Conservation (phyloP, 1,284 basidiomycete genomes). For the Fomitopsis schrenkii region DNA sequence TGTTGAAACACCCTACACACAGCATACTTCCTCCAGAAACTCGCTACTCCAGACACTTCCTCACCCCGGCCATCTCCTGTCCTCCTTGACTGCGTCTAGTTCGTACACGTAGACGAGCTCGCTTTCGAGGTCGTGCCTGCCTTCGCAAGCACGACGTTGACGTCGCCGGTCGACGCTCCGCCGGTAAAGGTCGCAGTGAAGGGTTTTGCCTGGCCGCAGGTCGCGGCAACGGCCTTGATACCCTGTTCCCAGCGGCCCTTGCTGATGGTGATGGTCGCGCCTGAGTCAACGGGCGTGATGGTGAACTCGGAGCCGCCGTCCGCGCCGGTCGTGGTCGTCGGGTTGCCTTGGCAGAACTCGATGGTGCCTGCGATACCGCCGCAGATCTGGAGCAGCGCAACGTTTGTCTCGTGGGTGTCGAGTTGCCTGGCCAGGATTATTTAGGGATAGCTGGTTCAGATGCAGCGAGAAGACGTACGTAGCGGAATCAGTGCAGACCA, state of each 20-base stretch:
- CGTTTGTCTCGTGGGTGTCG: constrained; percentile 29
- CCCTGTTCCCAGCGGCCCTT: constrained; percentile 35
- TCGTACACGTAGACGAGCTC: background rate
- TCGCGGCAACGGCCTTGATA: constrained; percentile 27
- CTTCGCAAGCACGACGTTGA: constrained; percentile 16
- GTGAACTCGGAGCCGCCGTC: constrained; percentile 25
- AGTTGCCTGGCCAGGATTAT: constrained; percentile 16
- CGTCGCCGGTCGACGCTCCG: constrained; percentile 25
- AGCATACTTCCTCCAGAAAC: background rate
- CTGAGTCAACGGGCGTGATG: constrained; percentile 23
- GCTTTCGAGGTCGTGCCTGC: background rate
- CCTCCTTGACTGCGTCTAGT: background rate
- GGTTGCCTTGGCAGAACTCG: constrained; percentile 28
- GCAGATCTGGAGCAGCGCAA: constrained; percentile 30
- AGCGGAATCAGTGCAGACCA: constrained; percentile 3
- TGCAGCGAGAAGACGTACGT: constrained; percentile 9
- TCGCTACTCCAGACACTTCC: background rate
- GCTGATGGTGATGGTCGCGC: constrained; percentile 28
- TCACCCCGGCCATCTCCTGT: background rate
- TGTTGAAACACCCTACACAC: background rate
- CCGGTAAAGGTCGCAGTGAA: constrained; percentile 29
- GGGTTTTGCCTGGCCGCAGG: constrained; percentile 26
- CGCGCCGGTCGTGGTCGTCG: constrained; percentile 25
- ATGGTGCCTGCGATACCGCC: constrained; percentile 29
- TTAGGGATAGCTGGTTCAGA: background rate